These are phyloP conservation scores for Penicillium capsulatum DNA, from an alignment of 2,329 filamentous ascomycete species.

Conservation along the genomic window DNA sequence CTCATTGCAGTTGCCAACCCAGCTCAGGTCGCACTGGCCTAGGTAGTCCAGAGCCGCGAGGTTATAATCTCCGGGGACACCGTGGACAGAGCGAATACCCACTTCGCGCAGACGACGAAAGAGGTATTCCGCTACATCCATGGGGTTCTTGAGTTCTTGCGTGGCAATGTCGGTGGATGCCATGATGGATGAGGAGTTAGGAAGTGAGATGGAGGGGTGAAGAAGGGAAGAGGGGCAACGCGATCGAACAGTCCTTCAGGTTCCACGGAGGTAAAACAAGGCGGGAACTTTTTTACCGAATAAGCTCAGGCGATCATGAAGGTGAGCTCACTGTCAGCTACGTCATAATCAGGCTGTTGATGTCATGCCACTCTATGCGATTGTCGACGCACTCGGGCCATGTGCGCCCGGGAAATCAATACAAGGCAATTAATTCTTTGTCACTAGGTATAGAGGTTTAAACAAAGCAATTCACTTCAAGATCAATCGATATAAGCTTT, in stretches of 20 bases:
- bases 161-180: constrained; percentile 43
- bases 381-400: no score
- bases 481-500: constrained; percentile 7
- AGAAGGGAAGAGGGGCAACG: not conserved
- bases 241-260: no score
- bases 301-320: constrained; percentile 1
- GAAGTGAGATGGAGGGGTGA: not conserved
- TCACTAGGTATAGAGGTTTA: no score
- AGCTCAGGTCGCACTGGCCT: constrained; percentile 50
- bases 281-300: not conserved
- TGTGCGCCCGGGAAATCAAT: no score
- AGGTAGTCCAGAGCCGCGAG: constrained; percentile 58
- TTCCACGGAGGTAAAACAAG: constrained; percentile 5
- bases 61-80: constrained; percentile 63
- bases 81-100: constrained; percentile 49
- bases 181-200: constrained; percentile 10
- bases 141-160: constrained; percentile 41
- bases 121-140: constrained; percentile 48
- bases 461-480: no score
- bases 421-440: no score
- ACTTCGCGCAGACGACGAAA: constrained; percentile 49
- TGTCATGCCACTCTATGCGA: constrained; percentile 19
- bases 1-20: constrained; percentile 61
- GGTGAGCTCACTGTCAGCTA: constrained; percentile 6
- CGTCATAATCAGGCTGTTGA: constrained; percentile 22